Evolutionary conservation across 192 early-diverging fungal genomes (phyloP).

Genomic region (Umbelopsis ramanniana): DNA sequence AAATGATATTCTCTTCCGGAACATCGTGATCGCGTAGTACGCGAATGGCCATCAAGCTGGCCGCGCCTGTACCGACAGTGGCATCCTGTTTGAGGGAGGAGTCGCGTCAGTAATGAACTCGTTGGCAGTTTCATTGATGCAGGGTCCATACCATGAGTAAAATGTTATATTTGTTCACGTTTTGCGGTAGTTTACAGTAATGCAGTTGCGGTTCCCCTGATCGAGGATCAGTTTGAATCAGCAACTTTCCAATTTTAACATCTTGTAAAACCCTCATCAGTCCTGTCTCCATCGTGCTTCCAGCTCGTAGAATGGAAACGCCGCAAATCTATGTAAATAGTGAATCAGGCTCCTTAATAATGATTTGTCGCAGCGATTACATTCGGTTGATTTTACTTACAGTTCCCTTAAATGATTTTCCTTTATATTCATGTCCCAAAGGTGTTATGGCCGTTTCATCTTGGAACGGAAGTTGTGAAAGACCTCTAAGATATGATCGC

Average conservation of each 20-base stretch:
- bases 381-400: background rate
- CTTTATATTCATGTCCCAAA: constrained; percentile 20
- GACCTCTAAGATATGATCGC: constrained; percentile 21
- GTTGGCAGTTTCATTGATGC: background rate
- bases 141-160: constrained; percentile 60
- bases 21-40: constrained; percentile 92
- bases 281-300: constrained; percentile 90
- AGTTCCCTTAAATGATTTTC: constrained; percentile 20
- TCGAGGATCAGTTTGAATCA: constrained; percentile 81
- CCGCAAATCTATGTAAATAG: constrained; percentile 58
- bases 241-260: constrained; percentile 84
- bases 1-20: constrained; percentile 83
- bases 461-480: constrained; percentile 23
- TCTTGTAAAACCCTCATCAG: constrained; percentile 81
- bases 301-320: constrained; percentile 86
- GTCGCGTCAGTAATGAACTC: background rate
- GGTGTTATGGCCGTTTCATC: constrained; percentile 26
- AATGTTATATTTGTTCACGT: constrained; percentile 64
- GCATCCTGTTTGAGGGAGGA: constrained; percentile 62
- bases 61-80: constrained; percentile 90
- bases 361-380: background rate
- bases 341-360: background rate
- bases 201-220: constrained; percentile 90
- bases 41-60: constrained; percentile 95
- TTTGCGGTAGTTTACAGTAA: constrained; percentile 79